A percentile compares a stretch with the other conserved stretches of the same genome.
Evolutionary conservation across 257 asterid species (phyloP).

Genomic region (Pogostemon cablin): DNA sequence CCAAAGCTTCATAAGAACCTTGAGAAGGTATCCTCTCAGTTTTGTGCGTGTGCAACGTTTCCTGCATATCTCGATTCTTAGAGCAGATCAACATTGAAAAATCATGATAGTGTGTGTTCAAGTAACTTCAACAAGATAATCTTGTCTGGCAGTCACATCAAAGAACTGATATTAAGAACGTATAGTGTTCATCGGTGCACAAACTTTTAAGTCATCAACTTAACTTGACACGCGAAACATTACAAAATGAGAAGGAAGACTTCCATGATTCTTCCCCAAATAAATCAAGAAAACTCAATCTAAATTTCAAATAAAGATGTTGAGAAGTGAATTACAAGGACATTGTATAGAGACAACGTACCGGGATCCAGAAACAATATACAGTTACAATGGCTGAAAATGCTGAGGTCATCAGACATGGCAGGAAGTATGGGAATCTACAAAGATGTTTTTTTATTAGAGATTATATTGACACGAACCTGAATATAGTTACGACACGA

Average conservation of each 20-base stretch:
- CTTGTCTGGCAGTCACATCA: too few species aligned
- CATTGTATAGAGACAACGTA: constrained; percentile 37
- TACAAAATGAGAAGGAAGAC: background rate
- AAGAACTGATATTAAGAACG: too few species aligned
- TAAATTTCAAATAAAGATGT: background rate
- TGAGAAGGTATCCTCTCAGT: constrained; percentile 25
- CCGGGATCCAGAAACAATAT: constrained; percentile 77
- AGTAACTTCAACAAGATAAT: too few species aligned
- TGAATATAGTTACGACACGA: background rate
- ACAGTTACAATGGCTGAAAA: constrained; percentile 51
- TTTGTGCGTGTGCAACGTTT: constrained; percentile 61
- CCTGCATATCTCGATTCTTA: constrained; percentile 47
- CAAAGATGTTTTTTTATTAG: constrained; percentile 24
- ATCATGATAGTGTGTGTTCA: constrained; percentile 4
- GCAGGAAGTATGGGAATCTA: constrained; percentile 84
- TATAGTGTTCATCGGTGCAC: background rate
- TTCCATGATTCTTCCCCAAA: background rate
- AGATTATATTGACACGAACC: background rate
- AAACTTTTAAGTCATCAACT: background rate
- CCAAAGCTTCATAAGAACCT: constrained; percentile 42
- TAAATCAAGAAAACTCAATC: background rate
- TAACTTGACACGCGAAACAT: background rate
- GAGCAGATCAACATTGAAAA: constrained; percentile 7
- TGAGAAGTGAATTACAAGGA: background rate
- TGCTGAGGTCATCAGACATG: constrained; percentile 64